Conservation (phyloP, 108 stramenopile genomes). For the Mayamaea pseudoterrestris region DNA sequence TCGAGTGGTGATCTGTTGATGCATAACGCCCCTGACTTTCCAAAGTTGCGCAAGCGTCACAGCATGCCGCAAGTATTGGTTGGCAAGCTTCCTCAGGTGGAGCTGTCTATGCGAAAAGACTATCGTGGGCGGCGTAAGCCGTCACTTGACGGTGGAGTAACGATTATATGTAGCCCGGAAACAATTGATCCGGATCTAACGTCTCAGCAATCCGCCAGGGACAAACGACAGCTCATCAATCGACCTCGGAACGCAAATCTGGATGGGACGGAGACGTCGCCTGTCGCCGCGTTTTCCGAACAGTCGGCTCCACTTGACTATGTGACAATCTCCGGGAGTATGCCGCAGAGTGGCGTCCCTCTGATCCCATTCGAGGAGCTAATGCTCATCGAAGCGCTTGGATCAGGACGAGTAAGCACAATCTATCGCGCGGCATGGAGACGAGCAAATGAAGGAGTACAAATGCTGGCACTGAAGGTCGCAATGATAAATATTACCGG, state of each 20-base stretch:
- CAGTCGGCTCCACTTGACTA: neutral
- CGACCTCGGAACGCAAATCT: constrained; percentile 1
- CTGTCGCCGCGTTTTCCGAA: neutral
- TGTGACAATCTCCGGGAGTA: neutral
- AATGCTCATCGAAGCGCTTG: constrained; percentile 29
- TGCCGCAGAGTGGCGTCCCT: constrained; percentile 4
- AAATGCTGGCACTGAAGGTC: constrained; percentile 22
- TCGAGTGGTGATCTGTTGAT: neutral
- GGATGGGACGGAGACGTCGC: neutral
- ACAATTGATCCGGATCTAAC: neutral
- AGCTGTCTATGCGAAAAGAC: too few relatives aligned
- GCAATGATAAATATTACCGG: constrained; percentile 15
- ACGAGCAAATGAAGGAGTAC: neutral
- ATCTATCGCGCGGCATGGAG: constrained; percentile 27
- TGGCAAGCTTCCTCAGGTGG: too few relatives aligned
- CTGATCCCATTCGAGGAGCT: constrained; percentile 28
- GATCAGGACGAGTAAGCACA: constrained; percentile 22
- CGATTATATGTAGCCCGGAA: too few relatives aligned
- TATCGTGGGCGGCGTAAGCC: too few relatives aligned
- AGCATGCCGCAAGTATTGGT: constrained; percentile 1
- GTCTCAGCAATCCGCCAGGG: neutral
- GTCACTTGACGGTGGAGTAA: too few relatives aligned
- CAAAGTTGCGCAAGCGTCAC: neutral
- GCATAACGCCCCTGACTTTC: neutral
- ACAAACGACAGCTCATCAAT: constrained; percentile 1